phyloP scores from a whole-genome alignment of 441 rosid species.

The Populus tomentosa region DNA sequence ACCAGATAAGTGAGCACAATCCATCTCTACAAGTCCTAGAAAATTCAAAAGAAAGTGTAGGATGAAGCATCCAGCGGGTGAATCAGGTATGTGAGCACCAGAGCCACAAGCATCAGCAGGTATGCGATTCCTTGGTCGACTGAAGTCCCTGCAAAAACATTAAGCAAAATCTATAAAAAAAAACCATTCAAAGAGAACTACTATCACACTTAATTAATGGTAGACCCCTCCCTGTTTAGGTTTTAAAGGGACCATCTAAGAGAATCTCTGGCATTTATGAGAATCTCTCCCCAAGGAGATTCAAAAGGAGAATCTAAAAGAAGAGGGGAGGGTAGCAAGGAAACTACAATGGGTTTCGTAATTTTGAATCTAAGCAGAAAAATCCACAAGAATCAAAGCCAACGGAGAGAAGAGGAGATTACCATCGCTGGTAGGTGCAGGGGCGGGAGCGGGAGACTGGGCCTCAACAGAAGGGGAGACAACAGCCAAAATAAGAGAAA shows the following conservation, averaged over 20 bases:
- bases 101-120: constrained; percentile 68
- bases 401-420: background rate
- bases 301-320: background rate
- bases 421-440: constrained; percentile 75
- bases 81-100: constrained; percentile 74
- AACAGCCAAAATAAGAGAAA: constrained; percentile 42
- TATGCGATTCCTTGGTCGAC: constrained; percentile 84
- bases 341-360: constrained; percentile 14
- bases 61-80: constrained; percentile 69
- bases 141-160: constrained; percentile 52
- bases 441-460: constrained; percentile 57
- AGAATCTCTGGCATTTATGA: no score
- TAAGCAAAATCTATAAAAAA: background rate
- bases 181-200: background rate
- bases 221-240: background rate
- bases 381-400: background rate
- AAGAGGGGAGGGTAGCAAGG: background rate
- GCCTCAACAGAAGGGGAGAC: constrained; percentile 43
- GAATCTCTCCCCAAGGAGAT: no score
- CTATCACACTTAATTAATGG: no score
- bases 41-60: constrained; percentile 41
- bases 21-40: background rate
- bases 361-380: background rate
- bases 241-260: background rate
- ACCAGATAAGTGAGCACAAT: background rate